Conservation (phyloP, 1,284 basidiomycete genomes). For the Hymenochaete sp. region DNA sequence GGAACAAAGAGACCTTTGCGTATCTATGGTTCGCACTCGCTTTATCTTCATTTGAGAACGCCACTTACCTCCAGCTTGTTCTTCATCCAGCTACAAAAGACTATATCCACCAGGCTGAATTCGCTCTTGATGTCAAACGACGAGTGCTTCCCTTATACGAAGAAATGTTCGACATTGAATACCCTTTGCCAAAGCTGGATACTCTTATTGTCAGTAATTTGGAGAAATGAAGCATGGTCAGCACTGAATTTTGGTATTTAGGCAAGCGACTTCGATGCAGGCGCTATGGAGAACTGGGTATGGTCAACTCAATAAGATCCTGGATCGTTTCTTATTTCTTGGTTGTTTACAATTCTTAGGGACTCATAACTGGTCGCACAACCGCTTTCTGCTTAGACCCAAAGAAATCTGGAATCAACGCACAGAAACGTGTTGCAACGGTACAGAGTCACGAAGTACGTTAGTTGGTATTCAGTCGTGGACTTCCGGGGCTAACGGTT, state of each 20-base stretch:
- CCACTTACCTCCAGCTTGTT: background rate
- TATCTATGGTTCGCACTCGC: constrained; percentile 54
- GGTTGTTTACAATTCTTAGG: constrained; percentile 31
- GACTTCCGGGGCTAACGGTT: background rate
- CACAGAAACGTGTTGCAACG: constrained; percentile 73
- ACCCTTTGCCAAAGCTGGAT: constrained; percentile 89
- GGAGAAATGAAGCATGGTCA: background rate
- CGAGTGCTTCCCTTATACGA: constrained; percentile 90
- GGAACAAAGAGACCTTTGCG: constrained; percentile 77
- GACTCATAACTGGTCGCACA: constrained; percentile 87
- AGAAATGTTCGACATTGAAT: constrained; percentile 84
- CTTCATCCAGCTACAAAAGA: constrained; percentile 65
- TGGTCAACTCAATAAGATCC: constrained; percentile 8
- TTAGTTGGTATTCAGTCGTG: background rate
- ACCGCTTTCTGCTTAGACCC: constrained; percentile 78
- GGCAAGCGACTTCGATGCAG: constrained; percentile 84
- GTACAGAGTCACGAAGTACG: constrained; percentile 76
- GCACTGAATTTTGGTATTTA: constrained; percentile 22
- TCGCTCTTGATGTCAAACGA: constrained; percentile 84
- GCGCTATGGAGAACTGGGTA: constrained; percentile 93
- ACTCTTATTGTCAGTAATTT: constrained; percentile 58
- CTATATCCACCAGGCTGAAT: constrained; percentile 73
- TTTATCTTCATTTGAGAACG: background rate
- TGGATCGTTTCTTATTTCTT: background rate
- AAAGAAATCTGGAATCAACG: constrained; percentile 63